Base-by-base conservation (phyloP, 23 red algal species). In the Cyanidiococcus yangmingshanensis region DNA sequence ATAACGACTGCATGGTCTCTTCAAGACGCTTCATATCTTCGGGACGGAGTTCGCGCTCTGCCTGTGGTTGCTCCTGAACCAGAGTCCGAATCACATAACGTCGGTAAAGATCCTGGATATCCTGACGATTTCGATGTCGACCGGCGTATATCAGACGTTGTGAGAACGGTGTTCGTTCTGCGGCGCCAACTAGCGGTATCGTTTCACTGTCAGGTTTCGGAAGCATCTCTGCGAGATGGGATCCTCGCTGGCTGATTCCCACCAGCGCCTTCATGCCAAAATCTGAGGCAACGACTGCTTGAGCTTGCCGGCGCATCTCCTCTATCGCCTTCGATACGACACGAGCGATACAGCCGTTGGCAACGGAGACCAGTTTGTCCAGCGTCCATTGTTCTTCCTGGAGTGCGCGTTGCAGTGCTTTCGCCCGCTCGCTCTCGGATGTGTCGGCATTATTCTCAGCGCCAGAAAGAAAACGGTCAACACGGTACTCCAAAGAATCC, bases 51-150 rank as follows among this genome's bases (percentile, higher is more conserved):
- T 71, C 63, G 7, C n/a, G n/a, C 7, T 35, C 63, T 3, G 7
- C n/a, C 12, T 7, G 15, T 12, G 63, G 63, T 29, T 71, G 63
- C 7, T 71, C 32, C 27, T 71, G n/a, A 12, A 71, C 32, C 63
- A 71, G 27, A 7, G 32, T 29, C 21, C 63, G 63, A 7, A 71
- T 35, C 12, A 35, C 63, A 71, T 71, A 71, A 12, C 63, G 63
- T 29, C 63, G 63, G 32, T 71, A 71, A 7, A 71, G 63, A 25
- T 71, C 63, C n/a, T 35, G 63, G n/a, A 71, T 29, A 30, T 71
- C 63, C 27, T 32, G 21, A 29, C 45, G 45, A 54, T 54, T 54
- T 7, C 45, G 45, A 15, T 54, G 45, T 15, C 45, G 45, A 15
- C 45, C 45, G 21, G 45, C 45, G 45, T 54, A 54, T 15, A 7